Base-by-base conservation (phyloP, 768 basidiomycete species). In the Calvatia gigantea region DNA sequence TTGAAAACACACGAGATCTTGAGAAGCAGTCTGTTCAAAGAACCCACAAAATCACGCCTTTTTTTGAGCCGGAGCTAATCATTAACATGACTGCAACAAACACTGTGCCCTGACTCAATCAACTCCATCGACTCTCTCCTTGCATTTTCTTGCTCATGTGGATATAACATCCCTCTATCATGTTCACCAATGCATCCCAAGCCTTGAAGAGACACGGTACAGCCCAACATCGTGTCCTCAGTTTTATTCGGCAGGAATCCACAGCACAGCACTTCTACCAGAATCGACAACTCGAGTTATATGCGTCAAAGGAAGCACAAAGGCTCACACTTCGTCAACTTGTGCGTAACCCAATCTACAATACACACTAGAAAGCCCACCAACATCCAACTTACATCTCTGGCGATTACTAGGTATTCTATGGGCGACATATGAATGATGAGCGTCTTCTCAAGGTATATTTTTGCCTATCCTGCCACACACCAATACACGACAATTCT, bases 361-460 rank as follows among this genome's bases (percentile, higher is more conserved):
- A 19, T 12, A n/a, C 17, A 12, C 19, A 17, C 15, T 51, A 29
- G 38, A 23, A 23, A 27, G 46, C 17, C 32, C 3, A 33, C 39
- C 32, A 17, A 29, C 41, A 14, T 27, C 42, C 42, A 8, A 52
- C 44, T 42, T 42, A 27, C 12, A 25, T 39, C 19, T 42, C 41
- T 15, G 25, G 35, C 6, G 31, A 25, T 17, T 38, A 54, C 17
- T 52, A 94, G 91, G 84, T 91, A 14, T 94, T 89, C 68, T 93
- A 85, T 64, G 91, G 91, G n/a, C 84, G 89, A 31, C 82, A 82
- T 42, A 91, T 93, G 82, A 85, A 84, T 61, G 77, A 84, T 58
- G 87, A 90, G 53, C 79, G 90, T 21, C 72, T 94, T 32, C 81
- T 93, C 65, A 90, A 87, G 75, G 91, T 82, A 62, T 49, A 29